These are phyloP conservation scores for Microbotryum violaceum DNA, from an alignment of 1,284 basidiomycete genomes.

Conservation along the genomic window DNA sequence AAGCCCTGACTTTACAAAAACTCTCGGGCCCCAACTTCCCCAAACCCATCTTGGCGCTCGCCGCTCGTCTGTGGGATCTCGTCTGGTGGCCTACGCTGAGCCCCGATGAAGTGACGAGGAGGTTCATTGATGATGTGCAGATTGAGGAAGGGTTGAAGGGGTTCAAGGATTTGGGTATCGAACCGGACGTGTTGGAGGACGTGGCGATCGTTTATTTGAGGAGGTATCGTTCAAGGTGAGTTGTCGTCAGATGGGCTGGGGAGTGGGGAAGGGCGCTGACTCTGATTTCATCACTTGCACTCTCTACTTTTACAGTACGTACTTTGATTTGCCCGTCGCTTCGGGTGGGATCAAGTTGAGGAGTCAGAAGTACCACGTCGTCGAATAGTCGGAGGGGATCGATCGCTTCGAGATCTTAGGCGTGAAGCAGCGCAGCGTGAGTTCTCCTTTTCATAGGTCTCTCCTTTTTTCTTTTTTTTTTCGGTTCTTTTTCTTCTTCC, in stretches of 20 bases:
- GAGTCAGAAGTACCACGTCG: constrained; percentile 44
- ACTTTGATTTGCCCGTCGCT: constrained; percentile 46
- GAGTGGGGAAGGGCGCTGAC: no score
- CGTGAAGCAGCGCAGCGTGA: no score
- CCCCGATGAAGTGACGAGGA: constrained; percentile 82
- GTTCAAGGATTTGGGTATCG: constrained; percentile 50
- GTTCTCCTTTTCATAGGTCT: no score
- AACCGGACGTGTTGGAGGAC: constrained; percentile 78
- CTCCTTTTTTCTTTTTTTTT: no score
- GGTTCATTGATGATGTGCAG: constrained; percentile 72
- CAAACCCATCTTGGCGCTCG: constrained; percentile 58
- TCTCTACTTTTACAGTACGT: constrained; percentile 30
- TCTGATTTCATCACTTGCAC: no score
- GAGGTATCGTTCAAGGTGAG: constrained; percentile 56
- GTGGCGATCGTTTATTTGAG: constrained; percentile 86
- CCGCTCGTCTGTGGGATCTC: constrained; percentile 61
- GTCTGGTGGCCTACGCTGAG: constrained; percentile 89
- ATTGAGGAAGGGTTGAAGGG: constrained; percentile 50
- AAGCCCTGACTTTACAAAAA: constrained; percentile 67
- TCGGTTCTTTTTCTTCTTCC: no score
- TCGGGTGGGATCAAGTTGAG: constrained; percentile 41
- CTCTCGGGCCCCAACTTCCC: constrained; percentile 67
- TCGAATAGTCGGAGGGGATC: constrained; percentile 38
- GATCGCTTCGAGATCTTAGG: no score
- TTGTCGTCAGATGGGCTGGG: no score